phyloP scores from a whole-genome alignment of 2,329 filamentous ascomycete genomes.

The Dactylellina cionopaga region DNA sequence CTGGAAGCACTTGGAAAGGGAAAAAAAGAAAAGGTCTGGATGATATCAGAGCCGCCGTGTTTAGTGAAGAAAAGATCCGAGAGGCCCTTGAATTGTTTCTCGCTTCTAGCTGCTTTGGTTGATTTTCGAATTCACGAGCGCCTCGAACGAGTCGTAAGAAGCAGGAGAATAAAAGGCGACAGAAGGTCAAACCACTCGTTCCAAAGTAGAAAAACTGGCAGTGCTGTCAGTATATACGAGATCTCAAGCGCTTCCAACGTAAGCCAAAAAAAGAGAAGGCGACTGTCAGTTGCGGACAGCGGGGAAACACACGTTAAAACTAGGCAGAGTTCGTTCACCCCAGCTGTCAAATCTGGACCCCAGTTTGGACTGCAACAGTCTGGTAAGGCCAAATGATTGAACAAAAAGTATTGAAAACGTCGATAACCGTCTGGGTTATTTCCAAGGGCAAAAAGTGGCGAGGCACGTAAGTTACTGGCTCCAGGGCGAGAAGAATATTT shows the following conservation, averaged over 20 bases:
- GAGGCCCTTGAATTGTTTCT: not conserved
- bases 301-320: constrained; percentile 21
- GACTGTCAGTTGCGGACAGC: constrained; percentile 16
- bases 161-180: constrained; percentile 25
- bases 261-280: constrained; percentile 17
- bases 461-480: constrained; percentile 33
- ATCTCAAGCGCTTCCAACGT: constrained; percentile 11
- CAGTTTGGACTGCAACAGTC: constrained; percentile 1
- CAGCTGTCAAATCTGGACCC: constrained; percentile 32
- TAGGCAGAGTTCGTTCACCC: constrained; percentile 11
- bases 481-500: constrained; percentile 23
- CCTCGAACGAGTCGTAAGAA: constrained; percentile 25
- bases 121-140: not conserved
- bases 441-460: constrained; percentile 9
- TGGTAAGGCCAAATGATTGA: constrained; percentile 14
- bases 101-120: not conserved
- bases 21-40: constrained; percentile 13
- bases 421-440: constrained; percentile 15
- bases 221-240: constrained; percentile 16
- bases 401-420: constrained; percentile 26
- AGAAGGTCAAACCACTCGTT: constrained; percentile 39
- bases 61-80: constrained; percentile 1
- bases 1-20: not conserved
- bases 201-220: constrained; percentile 9
- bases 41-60: constrained; percentile 50